Base-by-base conservation (phyloP, 2,329 filamentous ascomycete species). In the Calonectria leucothoes region DNA sequence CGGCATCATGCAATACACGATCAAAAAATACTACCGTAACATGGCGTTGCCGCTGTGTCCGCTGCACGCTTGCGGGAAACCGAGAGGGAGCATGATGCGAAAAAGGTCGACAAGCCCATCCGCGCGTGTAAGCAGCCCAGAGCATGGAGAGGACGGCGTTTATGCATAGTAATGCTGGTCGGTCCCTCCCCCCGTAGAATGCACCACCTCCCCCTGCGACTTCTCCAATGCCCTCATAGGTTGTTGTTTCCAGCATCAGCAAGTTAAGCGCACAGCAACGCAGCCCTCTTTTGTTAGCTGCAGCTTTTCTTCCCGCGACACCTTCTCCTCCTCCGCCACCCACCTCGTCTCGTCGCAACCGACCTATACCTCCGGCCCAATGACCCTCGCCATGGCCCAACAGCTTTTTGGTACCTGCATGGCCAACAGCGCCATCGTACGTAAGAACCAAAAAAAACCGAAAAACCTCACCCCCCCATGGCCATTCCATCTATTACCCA, bases 111-210 rank as follows among this genome's bases (percentile, higher is more conserved):
- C 2, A 29, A 33, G 67, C 67, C 67, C 59, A 70, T 48, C 57
- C 67, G 67, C 67, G 67, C 67, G 67, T 70, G 67, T 70, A 70
- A 70, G 59, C 39, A 52, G 49, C 49, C 35, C 45, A 51, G 52
- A 52, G 25, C 49, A 31, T 52, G n/a, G 17, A 31, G 59, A 48
- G 8, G 25, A 8, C 25, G 37, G 59, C 59, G 59, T 48, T 25
- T 64, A 64, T 64, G 37, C 37, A 64, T 10, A 57, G 51, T 35
- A 51, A 48, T 10, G 17, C 33, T 27, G 35, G 12, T 12, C n/a
- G n/a, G n/a, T n/a, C n/a, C n/a, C n/a, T n/a, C n/a, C n/a, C 42
- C 20, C 42, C 42, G n/a, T 23, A 8, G 15, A 57, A 37, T 11
- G 51, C 51, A 59, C 20, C 49, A 42, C 23, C 31, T 42, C 11